Conservation (phyloP, 345 rosid genomes). For the Murraya paniculata region DNA sequence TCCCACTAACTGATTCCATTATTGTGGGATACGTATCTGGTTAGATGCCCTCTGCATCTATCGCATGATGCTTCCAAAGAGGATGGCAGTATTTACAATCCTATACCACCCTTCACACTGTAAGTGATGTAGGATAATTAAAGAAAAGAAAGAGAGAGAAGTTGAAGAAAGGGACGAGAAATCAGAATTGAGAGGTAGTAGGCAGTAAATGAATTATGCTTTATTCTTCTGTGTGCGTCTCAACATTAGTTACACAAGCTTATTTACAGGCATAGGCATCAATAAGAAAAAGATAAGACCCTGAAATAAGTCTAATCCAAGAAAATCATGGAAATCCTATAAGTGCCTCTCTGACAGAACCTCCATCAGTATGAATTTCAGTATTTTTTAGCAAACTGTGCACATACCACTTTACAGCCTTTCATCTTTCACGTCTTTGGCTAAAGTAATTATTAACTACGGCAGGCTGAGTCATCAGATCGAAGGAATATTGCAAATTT, state of each 20-base stretch:
- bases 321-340: background rate
- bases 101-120: background rate
- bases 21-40: background rate
- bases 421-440: conserved; percentile 18
- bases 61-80: background rate
- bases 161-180: too few relatives aligned
- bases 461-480: conserved; percentile 51
- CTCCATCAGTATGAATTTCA: background rate
- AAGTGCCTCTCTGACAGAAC: background rate
- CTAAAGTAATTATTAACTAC: conserved; percentile 19
- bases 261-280: background rate
- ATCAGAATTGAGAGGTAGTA: background rate
- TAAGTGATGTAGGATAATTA: background rate
- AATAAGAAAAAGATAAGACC: background rate
- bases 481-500: conserved; percentile 62
- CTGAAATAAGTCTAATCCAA: background rate
- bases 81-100: too few relatives aligned
- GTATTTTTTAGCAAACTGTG: background rate
- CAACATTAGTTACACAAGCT: background rate
- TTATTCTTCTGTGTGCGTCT: background rate
- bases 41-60: background rate
- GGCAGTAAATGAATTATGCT: background rate
- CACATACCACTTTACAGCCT: background rate
- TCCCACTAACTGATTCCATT: background rate
- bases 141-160: too few relatives aligned